Base-by-base conservation (phyloP, 1,284 basidiomycete species). In the Agaricales sp. region DNA sequence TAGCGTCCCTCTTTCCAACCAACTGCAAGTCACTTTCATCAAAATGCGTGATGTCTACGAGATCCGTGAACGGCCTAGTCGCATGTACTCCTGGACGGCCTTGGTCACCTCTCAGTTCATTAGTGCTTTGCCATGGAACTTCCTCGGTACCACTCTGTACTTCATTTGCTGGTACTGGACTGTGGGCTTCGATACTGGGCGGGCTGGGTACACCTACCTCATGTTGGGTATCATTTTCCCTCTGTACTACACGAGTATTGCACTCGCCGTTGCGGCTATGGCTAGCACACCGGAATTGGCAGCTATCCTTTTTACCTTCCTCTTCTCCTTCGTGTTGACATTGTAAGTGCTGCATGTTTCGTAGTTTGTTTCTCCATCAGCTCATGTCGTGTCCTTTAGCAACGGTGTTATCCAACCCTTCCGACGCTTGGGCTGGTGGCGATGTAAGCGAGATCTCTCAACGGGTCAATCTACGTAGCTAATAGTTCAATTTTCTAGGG, bases 71-170 rank as follows among this genome's bases (percentile, higher is more conserved):
- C 70, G 77, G 1, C 78, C 79, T 3, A 76, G 74, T 52, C 73
- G 77, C 59, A 87, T 88, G 60, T 94, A 92, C 68, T 79, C 78
- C 46, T 94, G 92, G 92, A 71, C 80, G 4, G 79, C 86, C 1
- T 75, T 92, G 43, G 61, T 82, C 44, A 71, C 78, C 0, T 69
- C 80, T 0, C 82, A 84, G 54, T 70, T 86, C 50, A 57, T 81
- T 2, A 73, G 75, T 21, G 82, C 83, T 54, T 52, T 84, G 2
- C 83, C 83, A 0, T 82, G 81, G 74, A 82, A 85, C 56, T 71
- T 85, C 18, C 45, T 81, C 2, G 75, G 74, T 13, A 74, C 78
- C 0, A 65, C 70, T 0, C 46, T 85, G 1, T 78, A 75, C 62
- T 87, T 82, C 67, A 54, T 80, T 4, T 78, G 77, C 57, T 85